Evolutionary conservation across 306 rosid species (phyloP), one percentile per base, ranked within the genome.

Genomic region (Cicer yamashitae): DNA sequence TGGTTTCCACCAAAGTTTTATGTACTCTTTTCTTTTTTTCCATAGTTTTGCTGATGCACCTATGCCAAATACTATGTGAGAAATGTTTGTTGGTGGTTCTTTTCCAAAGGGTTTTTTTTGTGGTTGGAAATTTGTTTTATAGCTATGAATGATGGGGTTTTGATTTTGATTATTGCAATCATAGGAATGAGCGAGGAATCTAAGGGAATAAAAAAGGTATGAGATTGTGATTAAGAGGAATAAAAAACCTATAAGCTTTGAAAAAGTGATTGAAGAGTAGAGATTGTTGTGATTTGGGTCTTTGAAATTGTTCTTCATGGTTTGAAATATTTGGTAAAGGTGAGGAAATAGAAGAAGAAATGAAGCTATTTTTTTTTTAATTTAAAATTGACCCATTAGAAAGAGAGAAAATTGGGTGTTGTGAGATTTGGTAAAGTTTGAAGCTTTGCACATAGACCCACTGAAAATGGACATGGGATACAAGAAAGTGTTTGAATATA

Each of bases 41-140:
- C 93, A 93, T 14, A 89, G 88, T 14, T 89, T 87, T 6, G 94
- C 84, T 1, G 93, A 93, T 18, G 94, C 92, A 12, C 84, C 96
- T 14, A 90, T 85, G 30, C 96, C 92, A 22, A 93, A 93, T 0
- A 89, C 96, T 65, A 90, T 71, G 80, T 93, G 94, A 30, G 89
- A 83, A 70, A 93, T 67, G 63, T 83, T 83, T 12, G 96, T 93
- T 3, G 15, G 9, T 30, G 4, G 9, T 75, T 82, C 30, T 37
- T 76, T 61, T 50, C 73, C 66, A 7, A 11, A 6, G 9, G 75
- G 68, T 15, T 52, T 47, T 30, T n/a, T 7, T 41, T 7, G 34
- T 1, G 64, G 53, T 15, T 8, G 51, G 10, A 53, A 39, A 53
- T 44, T 52, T 34, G 9, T 30, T 30, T 30, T 37, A n/a, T 67